Percentiles rank a stretch among this genome's conserved stretches.
These are phyloP conservation scores for Thermothielavioides terrestris DNA, from an alignment of 495 filamentous ascomycete species.

Conservation along the genomic window DNA sequence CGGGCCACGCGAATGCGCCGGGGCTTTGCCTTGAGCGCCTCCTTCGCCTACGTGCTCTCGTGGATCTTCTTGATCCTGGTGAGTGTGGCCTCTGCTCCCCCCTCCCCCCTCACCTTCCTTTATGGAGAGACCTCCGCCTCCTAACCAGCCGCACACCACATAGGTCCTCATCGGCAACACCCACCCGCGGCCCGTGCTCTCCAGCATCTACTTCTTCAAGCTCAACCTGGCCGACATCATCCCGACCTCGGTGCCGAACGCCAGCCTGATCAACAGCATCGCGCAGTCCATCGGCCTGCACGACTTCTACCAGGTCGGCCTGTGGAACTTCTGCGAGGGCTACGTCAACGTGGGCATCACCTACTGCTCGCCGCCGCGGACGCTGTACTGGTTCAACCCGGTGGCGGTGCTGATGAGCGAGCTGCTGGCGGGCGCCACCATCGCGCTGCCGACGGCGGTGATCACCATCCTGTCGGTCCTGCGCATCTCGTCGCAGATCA, in stretches of 20 bases:
- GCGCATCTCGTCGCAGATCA: constrained; percentile 70
- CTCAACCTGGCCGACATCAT: constrained; percentile 80
- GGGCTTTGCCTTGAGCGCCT: constrained; percentile 49
- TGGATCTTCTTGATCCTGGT: constrained; percentile 69
- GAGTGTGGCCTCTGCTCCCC: constrained; percentile 15
- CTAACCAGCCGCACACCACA: constrained; percentile 9
- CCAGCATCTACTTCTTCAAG: constrained; percentile 70
- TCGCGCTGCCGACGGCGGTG: constrained; percentile 68
- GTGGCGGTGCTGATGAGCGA: constrained; percentile 69
- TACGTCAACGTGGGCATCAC: constrained; percentile 67
- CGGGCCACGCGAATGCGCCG: constrained; percentile 49
- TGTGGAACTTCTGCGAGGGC: constrained; percentile 88
- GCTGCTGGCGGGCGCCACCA: constrained; percentile 71
- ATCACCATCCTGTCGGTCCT: constrained; percentile 64
- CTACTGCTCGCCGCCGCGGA: constrained; percentile 55
- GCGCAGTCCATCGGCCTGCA: constrained; percentile 82
- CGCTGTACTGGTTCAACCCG: constrained; percentile 84
- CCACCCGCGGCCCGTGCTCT: constrained; percentile 48
- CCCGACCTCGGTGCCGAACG: constrained; percentile 64
- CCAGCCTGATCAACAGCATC: constrained; percentile 72
- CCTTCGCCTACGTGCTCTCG: constrained; percentile 61
- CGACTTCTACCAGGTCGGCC: constrained; percentile 87
- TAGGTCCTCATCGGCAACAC: constrained; percentile 65
- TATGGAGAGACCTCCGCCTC: not conserved
- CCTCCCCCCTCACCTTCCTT: not conserved